Evolutionary conservation across 495 filamentous ascomycete genomes (phyloP).

Genomic region (Terfezia claveryi): DNA sequence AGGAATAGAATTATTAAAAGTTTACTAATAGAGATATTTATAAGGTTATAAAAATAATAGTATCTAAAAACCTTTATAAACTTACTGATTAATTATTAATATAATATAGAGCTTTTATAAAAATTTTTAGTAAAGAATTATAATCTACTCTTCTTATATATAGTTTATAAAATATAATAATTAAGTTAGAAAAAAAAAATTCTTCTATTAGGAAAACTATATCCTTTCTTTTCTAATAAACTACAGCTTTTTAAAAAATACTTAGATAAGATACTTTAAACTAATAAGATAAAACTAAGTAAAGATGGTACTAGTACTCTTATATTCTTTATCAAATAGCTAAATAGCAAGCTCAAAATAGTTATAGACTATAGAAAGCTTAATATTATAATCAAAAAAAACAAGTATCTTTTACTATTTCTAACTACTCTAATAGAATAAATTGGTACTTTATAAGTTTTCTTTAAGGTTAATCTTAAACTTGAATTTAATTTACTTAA

Average conservation of each 20-base stretch:
- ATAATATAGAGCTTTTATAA: no score
- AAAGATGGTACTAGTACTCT: neutral
- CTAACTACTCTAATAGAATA: neutral
- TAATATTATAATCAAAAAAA: neutral
- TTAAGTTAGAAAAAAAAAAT: neutral
- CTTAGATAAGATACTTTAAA: conserved; percentile 1
- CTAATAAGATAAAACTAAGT: neutral
- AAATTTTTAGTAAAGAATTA: no score
- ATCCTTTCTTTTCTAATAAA: neutral
- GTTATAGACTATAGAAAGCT: neutral
- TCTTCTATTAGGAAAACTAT: neutral
- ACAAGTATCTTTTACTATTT: neutral
- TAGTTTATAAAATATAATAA: neutral
- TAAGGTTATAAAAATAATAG: no score
- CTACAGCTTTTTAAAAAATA: neutral
- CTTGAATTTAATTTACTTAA: neutral
- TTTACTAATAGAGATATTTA: no score
- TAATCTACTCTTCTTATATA: neutral
- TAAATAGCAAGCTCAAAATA: neutral
- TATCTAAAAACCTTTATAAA: no score
- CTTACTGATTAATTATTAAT: no score
- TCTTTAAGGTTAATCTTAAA: neutral
- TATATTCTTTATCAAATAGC: neutral
- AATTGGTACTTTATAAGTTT: neutral
- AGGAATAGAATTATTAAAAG: no score